These are phyloP conservation scores for Aethionema arabicum DNA, from an alignment of 345 rosid species.

Conservation along the genomic window DNA sequence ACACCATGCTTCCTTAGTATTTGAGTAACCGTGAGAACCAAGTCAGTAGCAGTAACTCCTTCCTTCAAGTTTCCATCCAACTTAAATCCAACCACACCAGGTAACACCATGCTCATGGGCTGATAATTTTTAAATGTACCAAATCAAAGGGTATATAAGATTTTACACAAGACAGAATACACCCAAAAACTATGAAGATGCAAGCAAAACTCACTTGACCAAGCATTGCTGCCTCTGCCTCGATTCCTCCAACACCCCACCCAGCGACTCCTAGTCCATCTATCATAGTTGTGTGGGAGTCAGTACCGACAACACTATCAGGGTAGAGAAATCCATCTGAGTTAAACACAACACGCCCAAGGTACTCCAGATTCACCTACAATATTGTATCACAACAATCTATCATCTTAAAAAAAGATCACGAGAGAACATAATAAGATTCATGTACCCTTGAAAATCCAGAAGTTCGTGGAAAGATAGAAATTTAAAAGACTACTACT, in stretches of 20 bases:
- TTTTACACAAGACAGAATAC: background rate
- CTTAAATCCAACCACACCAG: conserved; percentile 86
- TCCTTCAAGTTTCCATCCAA: conserved; percentile 58
- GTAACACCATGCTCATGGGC: conserved; percentile 97
- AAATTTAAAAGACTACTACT: conserved; percentile 13
- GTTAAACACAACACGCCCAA: conserved; percentile 84
- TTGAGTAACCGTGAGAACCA: conserved; percentile 86
- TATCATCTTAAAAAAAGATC: conserved; percentile 20
- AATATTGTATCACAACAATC: conserved; percentile 24
- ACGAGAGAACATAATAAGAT: conserved; percentile 15
- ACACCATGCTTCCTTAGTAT: conserved; percentile 88
- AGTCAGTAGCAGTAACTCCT: conserved; percentile 93
- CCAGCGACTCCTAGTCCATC: conserved; percentile 92
- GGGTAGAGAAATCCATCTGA: conserved; percentile 70
- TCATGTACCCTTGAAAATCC: conserved; percentile 15
- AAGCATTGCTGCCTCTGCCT: conserved; percentile 89
- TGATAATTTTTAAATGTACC: conserved; percentile 38
- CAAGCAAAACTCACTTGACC: conserved; percentile 60
- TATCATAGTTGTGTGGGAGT: conserved; percentile 92
- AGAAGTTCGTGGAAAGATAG: background rate
- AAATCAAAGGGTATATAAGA: conserved; percentile 24
- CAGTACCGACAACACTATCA: conserved; percentile 90
- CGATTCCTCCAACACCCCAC: conserved; percentile 97
- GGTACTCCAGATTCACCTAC: conserved; percentile 89
- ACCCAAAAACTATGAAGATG: conserved; percentile 6